Conservation (phyloP, 495 filamentous ascomycete genomes). For the Neurospora sp. region DNA sequence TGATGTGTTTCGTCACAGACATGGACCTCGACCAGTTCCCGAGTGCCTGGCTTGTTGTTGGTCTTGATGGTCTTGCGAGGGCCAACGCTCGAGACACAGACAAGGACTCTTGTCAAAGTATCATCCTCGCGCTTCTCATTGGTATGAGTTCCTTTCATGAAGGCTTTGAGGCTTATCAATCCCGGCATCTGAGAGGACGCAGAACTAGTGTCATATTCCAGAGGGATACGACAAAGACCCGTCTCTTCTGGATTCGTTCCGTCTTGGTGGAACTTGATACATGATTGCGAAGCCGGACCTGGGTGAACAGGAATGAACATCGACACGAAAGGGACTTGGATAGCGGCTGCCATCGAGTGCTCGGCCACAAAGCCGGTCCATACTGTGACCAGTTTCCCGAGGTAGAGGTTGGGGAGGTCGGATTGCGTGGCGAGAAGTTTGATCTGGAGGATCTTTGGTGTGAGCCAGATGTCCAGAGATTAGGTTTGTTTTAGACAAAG, state of each 20-base stretch:
- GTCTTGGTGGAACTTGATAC: slow-evolving; percentile 43
- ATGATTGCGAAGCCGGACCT: slow-evolving; percentile 20
- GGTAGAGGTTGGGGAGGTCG: slow-evolving; percentile 21
- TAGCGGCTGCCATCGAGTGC: neutral
- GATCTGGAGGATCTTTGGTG: slow-evolving; percentile 19
- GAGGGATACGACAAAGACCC: slow-evolving; percentile 34
- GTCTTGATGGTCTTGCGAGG: slow-evolving; percentile 39
- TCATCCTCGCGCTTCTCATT: slow-evolving; percentile 22
- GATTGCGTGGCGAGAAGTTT: slow-evolving; percentile 28
- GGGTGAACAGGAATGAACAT: slow-evolving; percentile 15
- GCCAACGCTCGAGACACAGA: slow-evolving; percentile 48
- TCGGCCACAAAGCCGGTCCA: slow-evolving; percentile 32
- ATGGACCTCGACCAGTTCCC: slow-evolving; percentile 39
- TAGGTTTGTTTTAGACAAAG: no score
- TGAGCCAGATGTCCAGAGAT: neutral
- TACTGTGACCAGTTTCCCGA: slow-evolving; percentile 33
- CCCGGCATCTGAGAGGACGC: slow-evolving; percentile 27
- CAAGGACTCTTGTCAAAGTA: slow-evolving; percentile 35
- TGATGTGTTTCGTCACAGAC: slow-evolving; percentile 52
- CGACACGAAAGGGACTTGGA: slow-evolving; percentile 4
- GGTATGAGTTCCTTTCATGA: slow-evolving; percentile 37
- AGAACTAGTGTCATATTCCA: slow-evolving; percentile 24
- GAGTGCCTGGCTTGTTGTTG: slow-evolving; percentile 29
- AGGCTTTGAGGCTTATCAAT: slow-evolving; percentile 46
- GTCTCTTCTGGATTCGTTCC: slow-evolving; percentile 21